Evolutionary conservation across 2,329 filamentous ascomycete genomes (phyloP).

Genomic region (Dactylellina cionopaga): DNA sequence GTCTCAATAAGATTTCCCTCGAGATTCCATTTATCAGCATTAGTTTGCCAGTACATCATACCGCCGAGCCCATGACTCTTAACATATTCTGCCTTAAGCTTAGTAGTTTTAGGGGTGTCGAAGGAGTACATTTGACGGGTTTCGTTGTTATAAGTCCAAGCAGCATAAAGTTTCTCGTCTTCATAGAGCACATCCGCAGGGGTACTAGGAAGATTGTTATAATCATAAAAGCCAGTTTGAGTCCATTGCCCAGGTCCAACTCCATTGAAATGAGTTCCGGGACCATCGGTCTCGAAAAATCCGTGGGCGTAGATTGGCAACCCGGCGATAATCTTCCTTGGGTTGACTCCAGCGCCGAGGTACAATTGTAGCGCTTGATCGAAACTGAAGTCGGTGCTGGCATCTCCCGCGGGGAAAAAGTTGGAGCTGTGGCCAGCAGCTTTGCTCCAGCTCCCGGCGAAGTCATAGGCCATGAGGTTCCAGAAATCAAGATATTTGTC

Average conservation of each 20-base stretch:
- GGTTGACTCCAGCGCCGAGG: slow-evolving; percentile 70
- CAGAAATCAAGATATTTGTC: slow-evolving; percentile 75
- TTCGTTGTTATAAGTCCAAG: slow-evolving; percentile 77
- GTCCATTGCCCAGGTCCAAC: slow-evolving; percentile 79
- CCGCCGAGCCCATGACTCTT: slow-evolving; percentile 76
- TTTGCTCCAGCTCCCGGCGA: slow-evolving; percentile 80
- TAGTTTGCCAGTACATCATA: slow-evolving; percentile 98
- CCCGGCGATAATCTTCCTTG: slow-evolving; percentile 82
- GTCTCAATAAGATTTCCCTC: slow-evolving; percentile 9
- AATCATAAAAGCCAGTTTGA: slow-evolving; percentile 70
- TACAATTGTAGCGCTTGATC: slow-evolving; percentile 77
- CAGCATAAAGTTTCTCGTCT: slow-evolving; percentile 74
- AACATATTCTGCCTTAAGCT: slow-evolving; percentile 77
- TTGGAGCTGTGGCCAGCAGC: slow-evolving; percentile 82
- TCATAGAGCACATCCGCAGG: slow-evolving; percentile 70
- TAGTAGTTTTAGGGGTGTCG: slow-evolving; percentile 75
- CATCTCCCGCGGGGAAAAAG: slow-evolving; percentile 68
- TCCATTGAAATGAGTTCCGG: slow-evolving; percentile 75
- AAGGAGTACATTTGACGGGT: slow-evolving; percentile 79
- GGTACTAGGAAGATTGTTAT: slow-evolving; percentile 79
- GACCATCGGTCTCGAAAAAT: slow-evolving; percentile 80
- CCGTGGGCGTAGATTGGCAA: slow-evolving; percentile 93
- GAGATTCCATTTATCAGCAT: slow-evolving; percentile 71
- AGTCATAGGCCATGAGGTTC: slow-evolving; percentile 91
- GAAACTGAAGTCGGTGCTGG: slow-evolving; percentile 81